These are phyloP conservation scores for Beauveria scarabaeidicola DNA, from an alignment of 2,329 filamentous ascomycete species.

Conservation along the genomic window DNA sequence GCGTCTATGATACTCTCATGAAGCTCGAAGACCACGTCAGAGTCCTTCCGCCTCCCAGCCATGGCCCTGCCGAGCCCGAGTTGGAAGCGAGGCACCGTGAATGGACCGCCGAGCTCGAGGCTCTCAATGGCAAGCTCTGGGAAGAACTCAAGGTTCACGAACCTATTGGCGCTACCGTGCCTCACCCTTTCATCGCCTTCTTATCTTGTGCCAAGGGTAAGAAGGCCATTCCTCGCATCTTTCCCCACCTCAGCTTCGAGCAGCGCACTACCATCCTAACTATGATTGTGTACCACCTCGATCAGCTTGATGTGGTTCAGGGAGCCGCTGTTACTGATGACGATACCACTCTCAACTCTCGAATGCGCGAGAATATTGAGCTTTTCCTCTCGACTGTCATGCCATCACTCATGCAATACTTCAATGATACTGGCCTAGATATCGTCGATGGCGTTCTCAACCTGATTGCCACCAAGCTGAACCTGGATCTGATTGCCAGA, in stretches of 20 bases:
- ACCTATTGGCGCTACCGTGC: slow-evolving; percentile 67
- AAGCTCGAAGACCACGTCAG: slow-evolving; percentile 89
- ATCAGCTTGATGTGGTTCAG: slow-evolving; percentile 82
- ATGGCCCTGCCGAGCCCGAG: slow-evolving; percentile 51
- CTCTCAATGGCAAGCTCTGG: slow-evolving; percentile 79
- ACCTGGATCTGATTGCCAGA: slow-evolving; percentile 74
- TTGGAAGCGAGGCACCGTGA: slow-evolving; percentile 67
- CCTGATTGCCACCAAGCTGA: slow-evolving; percentile 72
- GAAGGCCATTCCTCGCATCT: slow-evolving; percentile 88
- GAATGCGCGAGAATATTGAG: slow-evolving; percentile 84
- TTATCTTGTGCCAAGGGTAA: slow-evolving; percentile 93
- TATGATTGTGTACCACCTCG: slow-evolving; percentile 89
- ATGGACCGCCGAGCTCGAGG: slow-evolving; percentile 53
- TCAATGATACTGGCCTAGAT: slow-evolving; percentile 82
- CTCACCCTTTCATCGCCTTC: slow-evolving; percentile 93
- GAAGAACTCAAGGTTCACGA: slow-evolving; percentile 83
- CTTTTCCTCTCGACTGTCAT: slow-evolving; percentile 83
- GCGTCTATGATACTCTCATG: slow-evolving; percentile 82
- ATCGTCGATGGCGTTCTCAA: slow-evolving; percentile 87
- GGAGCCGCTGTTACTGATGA: slow-evolving; percentile 66
- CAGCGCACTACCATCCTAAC: slow-evolving; percentile 93
- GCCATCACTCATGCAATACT: slow-evolving; percentile 79
- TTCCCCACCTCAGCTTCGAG: slow-evolving; percentile 84
- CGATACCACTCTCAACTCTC: slow-evolving; percentile 61
- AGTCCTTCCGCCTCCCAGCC: slow-evolving; percentile 56